Conservation (phyloP, 176 grass and related monocot genomes). For the Zoysia pacifica region DNA sequence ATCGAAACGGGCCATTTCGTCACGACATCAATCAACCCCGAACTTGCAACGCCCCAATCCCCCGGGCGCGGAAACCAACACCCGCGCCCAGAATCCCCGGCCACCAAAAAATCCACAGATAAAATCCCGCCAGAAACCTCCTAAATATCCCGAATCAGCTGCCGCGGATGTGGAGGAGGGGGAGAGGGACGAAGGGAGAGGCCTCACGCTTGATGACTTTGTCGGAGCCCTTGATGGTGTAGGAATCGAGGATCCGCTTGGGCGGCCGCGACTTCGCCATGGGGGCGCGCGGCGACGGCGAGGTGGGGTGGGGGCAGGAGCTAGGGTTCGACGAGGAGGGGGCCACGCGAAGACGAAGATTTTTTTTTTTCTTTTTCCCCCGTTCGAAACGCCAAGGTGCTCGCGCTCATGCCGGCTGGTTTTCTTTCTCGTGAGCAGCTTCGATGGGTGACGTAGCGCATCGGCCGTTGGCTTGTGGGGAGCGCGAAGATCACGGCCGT, state of each 20-base stretch:
- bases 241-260: slow-evolving; percentile 82
- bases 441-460: slow-evolving; percentile 9
- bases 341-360: background rate
- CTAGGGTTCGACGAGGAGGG: slow-evolving; percentile 49
- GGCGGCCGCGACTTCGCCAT: slow-evolving; percentile 80
- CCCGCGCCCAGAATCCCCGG: background rate
- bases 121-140: background rate
- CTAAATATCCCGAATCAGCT: slow-evolving; percentile 20
- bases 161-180: background rate
- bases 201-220: slow-evolving; percentile 86
- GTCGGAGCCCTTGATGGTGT: slow-evolving; percentile 88
- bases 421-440: slow-evolving; percentile 8
- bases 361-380: background rate
- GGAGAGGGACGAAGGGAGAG: background rate
- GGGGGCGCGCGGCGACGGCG: slow-evolving; percentile 8
- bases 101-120: background rate
- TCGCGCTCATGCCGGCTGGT: background rate
- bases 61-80: slow-evolving; percentile 8
- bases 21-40: slow-evolving; percentile 28
- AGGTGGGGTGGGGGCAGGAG: background rate
- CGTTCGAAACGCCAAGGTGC: slow-evolving; percentile 8
- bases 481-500: too few relatives aligned
- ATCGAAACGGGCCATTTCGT: slow-evolving; percentile 12
- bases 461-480: too few relatives aligned
- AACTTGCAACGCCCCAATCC: background rate